These are phyloP conservation scores for Kregervanrija delftensis DNA, from an alignment of 805 yeast genomes.

Conservation along the genomic window DNA sequence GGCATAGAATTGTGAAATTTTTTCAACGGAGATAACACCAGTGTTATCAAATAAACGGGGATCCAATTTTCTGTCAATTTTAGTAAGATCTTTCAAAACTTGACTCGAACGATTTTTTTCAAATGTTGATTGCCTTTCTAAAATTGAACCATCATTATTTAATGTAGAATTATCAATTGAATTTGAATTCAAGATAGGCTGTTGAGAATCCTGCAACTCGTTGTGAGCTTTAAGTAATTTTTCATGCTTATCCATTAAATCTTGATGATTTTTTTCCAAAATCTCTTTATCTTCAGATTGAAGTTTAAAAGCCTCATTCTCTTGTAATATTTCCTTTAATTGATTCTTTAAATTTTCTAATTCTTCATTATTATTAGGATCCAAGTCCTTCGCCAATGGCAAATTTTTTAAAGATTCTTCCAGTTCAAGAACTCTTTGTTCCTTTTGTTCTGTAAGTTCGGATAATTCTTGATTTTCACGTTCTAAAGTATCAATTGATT, in stretches of 20 bases:
- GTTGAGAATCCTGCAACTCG: not conserved
- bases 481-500: too few relatives aligned
- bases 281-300: not conserved
- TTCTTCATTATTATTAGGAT: constrained; percentile 1
- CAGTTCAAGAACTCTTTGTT: too few relatives aligned
- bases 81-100: constrained; percentile 5
- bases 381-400: not conserved
- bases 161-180: not conserved
- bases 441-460: too few relatives aligned
- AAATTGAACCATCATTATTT: constrained; percentile 2
- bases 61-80: not conserved
- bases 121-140: constrained; percentile 44
- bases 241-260: constrained; percentile 10
- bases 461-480: too few relatives aligned
- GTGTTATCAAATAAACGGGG: constrained; percentile 10
- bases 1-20: constrained; percentile 41
- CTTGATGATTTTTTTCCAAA: constrained; percentile 7
- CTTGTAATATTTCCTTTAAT: constrained; percentile 12
- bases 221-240: not conserved
- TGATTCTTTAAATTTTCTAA: constrained; percentile 7
- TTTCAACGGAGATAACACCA: constrained; percentile 42
- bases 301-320: constrained; percentile 7
- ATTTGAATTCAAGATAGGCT: not conserved
- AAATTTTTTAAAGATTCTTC: too few relatives aligned
- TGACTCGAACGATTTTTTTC: constrained; percentile 36